These are phyloP conservation scores for Agroathelia rolfsii DNA, from an alignment of 1,284 basidiomycete genomes.

Conservation along the genomic window DNA sequence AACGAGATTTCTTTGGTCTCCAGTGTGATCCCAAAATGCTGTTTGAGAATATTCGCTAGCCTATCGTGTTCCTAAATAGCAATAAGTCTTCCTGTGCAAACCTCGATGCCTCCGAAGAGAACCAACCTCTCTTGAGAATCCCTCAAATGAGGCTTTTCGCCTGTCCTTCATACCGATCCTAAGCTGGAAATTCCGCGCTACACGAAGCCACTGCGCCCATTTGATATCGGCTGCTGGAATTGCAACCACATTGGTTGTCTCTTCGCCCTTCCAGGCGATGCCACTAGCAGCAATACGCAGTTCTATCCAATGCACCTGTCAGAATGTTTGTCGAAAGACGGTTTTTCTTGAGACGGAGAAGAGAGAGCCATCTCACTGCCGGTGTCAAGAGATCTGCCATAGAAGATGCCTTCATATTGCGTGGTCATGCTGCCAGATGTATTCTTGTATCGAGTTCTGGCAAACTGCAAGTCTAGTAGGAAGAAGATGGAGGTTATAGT, in stretches of 20 bases:
- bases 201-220: conserved; percentile 84
- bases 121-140: conserved; percentile 82
- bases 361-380: too few relatives aligned
- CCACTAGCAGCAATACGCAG: conserved; percentile 82
- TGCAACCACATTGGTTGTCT: conserved; percentile 54
- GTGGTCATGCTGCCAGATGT: too few relatives aligned
- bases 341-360: too few relatives aligned
- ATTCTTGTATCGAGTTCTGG: too few relatives aligned
- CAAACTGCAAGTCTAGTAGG: too few relatives aligned
- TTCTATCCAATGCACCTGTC: too few relatives aligned
- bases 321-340: too few relatives aligned
- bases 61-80: conserved; percentile 70
- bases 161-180: conserved; percentile 73
- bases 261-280: conserved; percentile 85
- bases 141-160: conserved; percentile 82
- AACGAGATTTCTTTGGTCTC: conserved; percentile 84
- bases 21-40: conserved; percentile 77
- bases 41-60: conserved; percentile 66
- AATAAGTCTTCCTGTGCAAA: conserved; percentile 1
- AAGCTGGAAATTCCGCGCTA: conserved; percentile 88
- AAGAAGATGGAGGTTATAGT: too few relatives aligned
- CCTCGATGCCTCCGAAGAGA: conserved; percentile 9
- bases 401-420: too few relatives aligned
- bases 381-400: too few relatives aligned
- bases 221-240: conserved; percentile 72